Conservation (phyloP, 164 flowering plant species). For the Platanus orientalis region DNA sequence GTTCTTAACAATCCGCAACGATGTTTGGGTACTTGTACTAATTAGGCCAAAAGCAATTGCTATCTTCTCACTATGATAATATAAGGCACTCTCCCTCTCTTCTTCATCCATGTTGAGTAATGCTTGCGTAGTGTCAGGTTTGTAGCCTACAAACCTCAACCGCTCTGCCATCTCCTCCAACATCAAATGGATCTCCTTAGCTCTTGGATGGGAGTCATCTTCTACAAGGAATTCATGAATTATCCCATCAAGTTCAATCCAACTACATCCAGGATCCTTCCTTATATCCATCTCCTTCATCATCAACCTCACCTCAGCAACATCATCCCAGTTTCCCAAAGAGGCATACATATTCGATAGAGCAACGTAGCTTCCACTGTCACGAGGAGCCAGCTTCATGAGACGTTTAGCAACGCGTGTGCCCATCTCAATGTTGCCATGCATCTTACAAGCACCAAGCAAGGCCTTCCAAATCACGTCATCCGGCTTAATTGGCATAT, state of each 20-base stretch:
- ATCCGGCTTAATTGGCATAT: slow-evolving; percentile 49
- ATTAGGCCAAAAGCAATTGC: slow-evolving; percentile 57
- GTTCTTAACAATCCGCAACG: slow-evolving; percentile 46
- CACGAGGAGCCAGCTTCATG: slow-evolving; percentile 43
- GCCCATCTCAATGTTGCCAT: slow-evolving; percentile 51
- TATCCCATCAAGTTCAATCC: slow-evolving; percentile 54
- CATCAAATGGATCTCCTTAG: slow-evolving; percentile 43
- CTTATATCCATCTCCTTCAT: slow-evolving; percentile 53
- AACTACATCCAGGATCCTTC: slow-evolving; percentile 67
- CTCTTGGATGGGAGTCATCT: slow-evolving; percentile 46
- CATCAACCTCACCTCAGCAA: slow-evolving; percentile 40
- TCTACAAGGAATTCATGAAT: slow-evolving; percentile 55
- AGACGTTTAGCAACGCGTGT: slow-evolving; percentile 32
- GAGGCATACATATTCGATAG: slow-evolving; percentile 59
- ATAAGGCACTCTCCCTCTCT: slow-evolving; percentile 31
- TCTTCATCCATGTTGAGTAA: slow-evolving; percentile 46
- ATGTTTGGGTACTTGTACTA: slow-evolving; percentile 29
- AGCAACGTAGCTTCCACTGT: slow-evolving; percentile 58
- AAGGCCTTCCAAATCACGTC: slow-evolving; percentile 60
- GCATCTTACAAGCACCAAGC: slow-evolving; percentile 53
- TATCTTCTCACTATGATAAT: slow-evolving; percentile 54
- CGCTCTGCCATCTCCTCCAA: slow-evolving; percentile 36
- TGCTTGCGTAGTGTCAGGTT: slow-evolving; percentile 41
- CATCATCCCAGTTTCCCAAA: slow-evolving; percentile 46
- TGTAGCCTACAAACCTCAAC: slow-evolving; percentile 31